phyloP scores from a whole-genome alignment of 768 basidiomycete species.

The Phlegmacium glaucopus region DNA sequence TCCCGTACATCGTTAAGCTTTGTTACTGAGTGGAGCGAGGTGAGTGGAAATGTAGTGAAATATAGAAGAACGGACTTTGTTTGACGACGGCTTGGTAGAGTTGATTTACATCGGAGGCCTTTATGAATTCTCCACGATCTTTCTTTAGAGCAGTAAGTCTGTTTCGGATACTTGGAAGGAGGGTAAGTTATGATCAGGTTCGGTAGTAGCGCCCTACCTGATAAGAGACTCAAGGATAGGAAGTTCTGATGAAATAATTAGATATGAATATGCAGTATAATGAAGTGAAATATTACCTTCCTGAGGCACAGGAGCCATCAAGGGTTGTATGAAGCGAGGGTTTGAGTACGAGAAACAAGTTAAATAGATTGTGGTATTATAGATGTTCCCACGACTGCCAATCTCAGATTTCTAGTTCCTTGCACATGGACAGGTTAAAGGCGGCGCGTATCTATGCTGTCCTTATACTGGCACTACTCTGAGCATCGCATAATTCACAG shows the following conservation, averaged over 20 bases:
- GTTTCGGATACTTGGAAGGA: conserved; percentile 75
- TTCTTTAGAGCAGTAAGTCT: conserved; percentile 93
- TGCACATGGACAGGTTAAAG: conserved; percentile 16
- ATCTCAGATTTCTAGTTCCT: not conserved
- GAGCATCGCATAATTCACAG: conserved; percentile 11
- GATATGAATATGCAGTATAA: conserved; percentile 10
- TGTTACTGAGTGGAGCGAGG: conserved; percentile 52
- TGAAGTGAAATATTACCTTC: conserved; percentile 50
- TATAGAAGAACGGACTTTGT: conserved; percentile 59
- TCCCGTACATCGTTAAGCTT: conserved; percentile 89
- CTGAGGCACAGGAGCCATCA: conserved; percentile 70
- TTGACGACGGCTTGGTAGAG: conserved; percentile 93
- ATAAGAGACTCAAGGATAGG: conserved; percentile 94
- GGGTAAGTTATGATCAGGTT: conserved; percentile 12
- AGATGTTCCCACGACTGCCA: not conserved
- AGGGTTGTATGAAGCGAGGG: too few species aligned
- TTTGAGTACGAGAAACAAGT: not conserved
- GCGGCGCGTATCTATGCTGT: conserved; percentile 8
- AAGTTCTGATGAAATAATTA: conserved; percentile 57
- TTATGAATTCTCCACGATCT: conserved; percentile 89
- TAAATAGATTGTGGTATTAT: too few species aligned
- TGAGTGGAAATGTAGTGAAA: conserved; percentile 3
- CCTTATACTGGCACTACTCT: not conserved
- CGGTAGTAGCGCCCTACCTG: conserved; percentile 51
- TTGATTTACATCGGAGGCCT: conserved; percentile 87